Base-by-base conservation (phyloP, 306 rosid species). In the Nissolia schottii region DNA sequence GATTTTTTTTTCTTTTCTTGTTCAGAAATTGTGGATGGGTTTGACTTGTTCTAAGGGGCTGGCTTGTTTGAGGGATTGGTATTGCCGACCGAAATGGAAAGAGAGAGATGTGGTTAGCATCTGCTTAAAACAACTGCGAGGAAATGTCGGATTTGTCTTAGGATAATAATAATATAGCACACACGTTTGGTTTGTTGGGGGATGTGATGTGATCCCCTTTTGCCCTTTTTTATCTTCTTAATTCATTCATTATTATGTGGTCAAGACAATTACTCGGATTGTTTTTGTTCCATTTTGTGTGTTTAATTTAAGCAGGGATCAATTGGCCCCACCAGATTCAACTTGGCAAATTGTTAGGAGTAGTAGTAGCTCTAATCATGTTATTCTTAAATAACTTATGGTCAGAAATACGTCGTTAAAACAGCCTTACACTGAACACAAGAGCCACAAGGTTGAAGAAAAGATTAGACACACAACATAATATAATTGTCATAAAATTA, bases 21-120 rank as follows among this genome's bases (percentile, higher is more conserved):
- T 20, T 3, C 34, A 40, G 55, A 59, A n/a, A 16, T 18, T 48
- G 20, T 18, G 23, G 8, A 41, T 22, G 16, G 62, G 71, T 54
- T 87, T 80, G 86, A 83, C 87, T 82, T 82, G 63, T 79, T 82
- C 79, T 16, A 51, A 10, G 51, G 46, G 50, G 9, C 57, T 64
- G 8, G 51, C 6, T 45, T n/a, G n/a, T n/a, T 34, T 34, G 51
- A 45, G 51, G 51, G 19, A n/a, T 43, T 7, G 71, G 66, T 64
- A 82, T 67, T 55, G 83, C 53, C 79, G 82, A 77, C 64, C 20
- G 64, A 24, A 58, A 64, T 29, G 46, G 79, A 38, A 57, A 63
- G 64, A 37, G 71, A 51, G 34, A 13, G 78, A 19, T 71, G 87
- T 74, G 87, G 88, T 67, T 54, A 49, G 69, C 62, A 71, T 27